Evolutionary conservation across 805 yeast genomes (phyloP).

Genomic region (Candida sithepensis): DNA sequence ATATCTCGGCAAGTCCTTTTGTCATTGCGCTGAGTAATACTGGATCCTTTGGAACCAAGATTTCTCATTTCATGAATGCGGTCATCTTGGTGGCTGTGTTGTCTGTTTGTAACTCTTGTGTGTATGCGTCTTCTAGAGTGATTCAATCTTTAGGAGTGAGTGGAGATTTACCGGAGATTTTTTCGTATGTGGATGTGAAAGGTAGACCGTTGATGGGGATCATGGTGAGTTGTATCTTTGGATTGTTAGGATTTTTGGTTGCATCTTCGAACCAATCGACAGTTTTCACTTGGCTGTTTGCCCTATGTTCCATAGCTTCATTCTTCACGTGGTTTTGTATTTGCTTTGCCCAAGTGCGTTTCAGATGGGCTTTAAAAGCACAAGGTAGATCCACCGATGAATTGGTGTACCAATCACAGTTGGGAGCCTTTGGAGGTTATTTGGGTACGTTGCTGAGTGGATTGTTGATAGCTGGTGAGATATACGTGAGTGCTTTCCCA

Average conservation of each 20-base stretch:
- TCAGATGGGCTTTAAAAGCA: slow-evolving; percentile 34
- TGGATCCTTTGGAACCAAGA: slow-evolving; percentile 60
- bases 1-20: slow-evolving; percentile 66
- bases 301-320: slow-evolving; percentile 60
- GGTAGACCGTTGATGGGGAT: slow-evolving; percentile 68
- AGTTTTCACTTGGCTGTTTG: slow-evolving; percentile 63
- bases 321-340: slow-evolving; percentile 64
- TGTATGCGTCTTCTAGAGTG: slow-evolving; percentile 66
- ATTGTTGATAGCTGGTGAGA: slow-evolving; percentile 35
- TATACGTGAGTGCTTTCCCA: slow-evolving; percentile 39
- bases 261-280: slow-evolving; percentile 49
- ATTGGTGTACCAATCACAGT: slow-evolving; percentile 32
- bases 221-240: slow-evolving; percentile 46
- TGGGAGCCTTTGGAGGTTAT: slow-evolving; percentile 36
- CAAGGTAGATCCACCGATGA: slow-evolving; percentile 22
- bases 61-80: slow-evolving; percentile 48
- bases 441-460: slow-evolving; percentile 30
- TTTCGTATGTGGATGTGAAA: slow-evolving; percentile 58
- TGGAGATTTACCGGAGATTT: slow-evolving; percentile 56
- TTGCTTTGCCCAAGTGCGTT: slow-evolving; percentile 56
- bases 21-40: slow-evolving; percentile 67
- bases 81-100: slow-evolving; percentile 64
- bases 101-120: slow-evolving; percentile 73
- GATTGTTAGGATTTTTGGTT: slow-evolving; percentile 55
- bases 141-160: slow-evolving; percentile 59